phyloP scores from a whole-genome alignment of 257 asterid genomes.

The Primulina eburnea region DNA sequence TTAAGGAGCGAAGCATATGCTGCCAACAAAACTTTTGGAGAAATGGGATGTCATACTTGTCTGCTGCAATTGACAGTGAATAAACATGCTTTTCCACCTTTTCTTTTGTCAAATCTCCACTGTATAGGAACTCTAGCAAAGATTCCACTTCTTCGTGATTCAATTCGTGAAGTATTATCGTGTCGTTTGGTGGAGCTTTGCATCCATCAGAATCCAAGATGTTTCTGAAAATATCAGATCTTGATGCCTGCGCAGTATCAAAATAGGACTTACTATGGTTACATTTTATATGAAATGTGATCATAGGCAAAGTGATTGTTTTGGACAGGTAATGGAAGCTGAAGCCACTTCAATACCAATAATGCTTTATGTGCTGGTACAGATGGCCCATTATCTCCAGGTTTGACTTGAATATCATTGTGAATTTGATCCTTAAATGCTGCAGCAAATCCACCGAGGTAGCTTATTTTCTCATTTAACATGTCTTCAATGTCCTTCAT shows the following conservation, averaged over 20 bases:
- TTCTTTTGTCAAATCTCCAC: constrained; percentile 59
- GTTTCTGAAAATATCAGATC: constrained; percentile 64
- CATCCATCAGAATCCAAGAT: constrained; percentile 72
- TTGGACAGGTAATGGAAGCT: neutral
- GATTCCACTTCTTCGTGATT: constrained; percentile 60
- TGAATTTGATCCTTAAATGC: constrained; percentile 69
- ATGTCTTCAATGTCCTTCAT: constrained; percentile 76
- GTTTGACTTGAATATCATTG: constrained; percentile 65
- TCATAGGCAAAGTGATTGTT: neutral
- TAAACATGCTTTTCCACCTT: constrained; percentile 67
- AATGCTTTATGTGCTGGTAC: constrained; percentile 83
- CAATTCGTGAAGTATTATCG: constrained; percentile 61
- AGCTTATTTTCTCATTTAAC: constrained; percentile 53
- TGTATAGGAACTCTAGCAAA: constrained; percentile 66
- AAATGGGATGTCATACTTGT: constrained; percentile 77
- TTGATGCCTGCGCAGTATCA: constrained; percentile 52
- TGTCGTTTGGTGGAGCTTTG: constrained; percentile 68
- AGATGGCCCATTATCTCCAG: constrained; percentile 67
- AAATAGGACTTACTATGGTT: neutral
- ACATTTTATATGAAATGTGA: neutral
- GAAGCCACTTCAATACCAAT: constrained; percentile 38
- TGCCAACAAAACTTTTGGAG: constrained; percentile 68
- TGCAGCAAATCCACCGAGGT: constrained; percentile 54
- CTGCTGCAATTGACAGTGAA: constrained; percentile 77
- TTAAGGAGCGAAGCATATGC: constrained; percentile 64